Conservation (phyloP, 768 basidiomycete species). For the Guyanaporus albipodus region DNA sequence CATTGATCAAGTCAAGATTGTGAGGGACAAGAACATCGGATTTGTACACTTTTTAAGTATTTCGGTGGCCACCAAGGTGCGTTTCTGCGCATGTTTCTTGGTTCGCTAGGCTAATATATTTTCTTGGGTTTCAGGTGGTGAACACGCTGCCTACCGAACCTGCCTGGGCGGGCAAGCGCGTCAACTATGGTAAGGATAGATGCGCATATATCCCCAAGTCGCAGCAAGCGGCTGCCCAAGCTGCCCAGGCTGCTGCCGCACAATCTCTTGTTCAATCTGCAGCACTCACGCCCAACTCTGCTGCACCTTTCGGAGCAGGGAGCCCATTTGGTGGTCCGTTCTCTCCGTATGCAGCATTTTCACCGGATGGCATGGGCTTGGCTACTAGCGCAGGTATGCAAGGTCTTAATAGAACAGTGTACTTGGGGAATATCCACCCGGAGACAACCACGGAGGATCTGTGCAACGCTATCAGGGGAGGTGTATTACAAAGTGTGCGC, state of each 20-base stretch:
- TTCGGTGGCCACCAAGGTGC: slow-evolving; percentile 90
- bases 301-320: slow-evolving; percentile 29
- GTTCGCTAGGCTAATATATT: slow-evolving; percentile 1
- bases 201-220: slow-evolving; percentile 98
- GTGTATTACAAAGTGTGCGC: slow-evolving; percentile 89
- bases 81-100: background rate
- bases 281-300: slow-evolving; percentile 32
- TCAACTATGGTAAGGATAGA: slow-evolving; percentile 98
- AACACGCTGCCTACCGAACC: slow-evolving; percentile 89
- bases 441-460: slow-evolving; percentile 94
- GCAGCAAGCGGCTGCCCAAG: slow-evolving; percentile 84
- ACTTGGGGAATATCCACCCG: slow-evolving; percentile 94
- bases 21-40: slow-evolving; percentile 97
- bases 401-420: slow-evolving; percentile 87
- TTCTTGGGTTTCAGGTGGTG: slow-evolving; percentile 63
- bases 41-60: slow-evolving; percentile 99
- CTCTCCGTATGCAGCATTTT: slow-evolving; percentile 50
- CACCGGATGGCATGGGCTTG: slow-evolving; percentile 37
- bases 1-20: slow-evolving; percentile 99
- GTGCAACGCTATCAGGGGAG: slow-evolving; percentile 96
- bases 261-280: slow-evolving; percentile 59
- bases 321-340: slow-evolving; percentile 35
- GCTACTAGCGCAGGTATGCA: slow-evolving; percentile 37
- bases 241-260: slow-evolving; percentile 82
- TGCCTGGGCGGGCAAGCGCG: slow-evolving; percentile 91